A percentile compares a stretch with the other conserved stretches of the same genome.
phyloP scores from a whole-genome alignment of 441 rosid genomes.

The Eugenia klotzschiana region DNA sequence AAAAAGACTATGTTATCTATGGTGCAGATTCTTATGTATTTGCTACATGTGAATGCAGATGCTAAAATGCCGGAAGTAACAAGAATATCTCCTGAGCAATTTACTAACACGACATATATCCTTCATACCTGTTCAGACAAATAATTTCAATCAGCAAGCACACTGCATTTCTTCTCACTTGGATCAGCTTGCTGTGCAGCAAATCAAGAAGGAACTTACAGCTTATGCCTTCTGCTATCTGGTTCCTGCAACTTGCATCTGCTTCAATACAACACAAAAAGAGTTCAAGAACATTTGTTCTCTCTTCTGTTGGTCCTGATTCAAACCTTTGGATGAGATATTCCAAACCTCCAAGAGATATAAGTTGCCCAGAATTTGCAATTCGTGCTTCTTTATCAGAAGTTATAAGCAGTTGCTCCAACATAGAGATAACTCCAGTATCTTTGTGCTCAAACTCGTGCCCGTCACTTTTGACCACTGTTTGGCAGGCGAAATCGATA shows the following conservation, averaged over 20 bases:
- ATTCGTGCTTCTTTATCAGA: constrained; percentile 20
- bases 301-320: constrained; percentile 26
- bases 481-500: constrained; percentile 15
- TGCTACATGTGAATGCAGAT: neutral
- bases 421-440: constrained; percentile 15
- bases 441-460: constrained; percentile 1
- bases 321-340: constrained; percentile 28
- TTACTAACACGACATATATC: neutral
- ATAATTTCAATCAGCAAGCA: constrained; percentile 30
- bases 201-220: constrained; percentile 25
- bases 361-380: constrained; percentile 27
- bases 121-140: constrained; percentile 34
- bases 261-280: constrained; percentile 35
- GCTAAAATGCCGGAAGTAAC: neutral
- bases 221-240: constrained; percentile 19
- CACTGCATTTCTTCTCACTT: constrained; percentile 24
- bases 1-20: neutral
- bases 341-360: constrained; percentile 35
- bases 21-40: neutral
- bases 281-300: constrained; percentile 17
- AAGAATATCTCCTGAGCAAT: neutral
- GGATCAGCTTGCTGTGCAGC: constrained; percentile 26
- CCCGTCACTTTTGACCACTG: neutral
- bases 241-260: constrained; percentile 33
- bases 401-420: constrained; percentile 32